Evolutionary conservation across 1,139 yeast genomes (phyloP).

Genomic region (Pichia sp.): DNA sequence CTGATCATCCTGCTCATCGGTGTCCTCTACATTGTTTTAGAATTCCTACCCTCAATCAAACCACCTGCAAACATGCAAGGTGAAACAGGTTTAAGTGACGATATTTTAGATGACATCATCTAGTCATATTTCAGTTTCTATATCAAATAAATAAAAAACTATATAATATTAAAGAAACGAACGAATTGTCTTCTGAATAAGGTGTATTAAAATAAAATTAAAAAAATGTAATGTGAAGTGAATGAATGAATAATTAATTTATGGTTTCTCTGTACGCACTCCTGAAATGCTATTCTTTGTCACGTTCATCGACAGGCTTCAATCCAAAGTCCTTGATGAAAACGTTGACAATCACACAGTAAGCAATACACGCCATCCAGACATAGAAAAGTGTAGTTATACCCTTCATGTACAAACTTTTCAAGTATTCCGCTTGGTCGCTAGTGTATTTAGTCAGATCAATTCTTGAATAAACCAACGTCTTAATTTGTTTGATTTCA

Average conservation of each 20-base stretch:
- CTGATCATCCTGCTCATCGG: conserved; percentile 59
- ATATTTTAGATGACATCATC: conserved; percentile 37
- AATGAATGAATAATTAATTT: too few relatives aligned
- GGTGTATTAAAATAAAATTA: too few relatives aligned
- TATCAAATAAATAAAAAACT: too few relatives aligned
- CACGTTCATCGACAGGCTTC: conserved; percentile 4
- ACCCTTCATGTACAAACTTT: conserved; percentile 1
- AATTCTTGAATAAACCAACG: not conserved
- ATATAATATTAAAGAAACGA: too few relatives aligned
- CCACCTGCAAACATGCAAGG: conserved; percentile 73
- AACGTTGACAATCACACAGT: conserved; percentile 1
- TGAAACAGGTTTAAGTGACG: conserved; percentile 41
- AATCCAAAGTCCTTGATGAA: conserved; percentile 6
- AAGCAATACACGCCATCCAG: conserved; percentile 9
- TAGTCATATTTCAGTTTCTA: too few relatives aligned
- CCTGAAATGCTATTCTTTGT: not conserved
- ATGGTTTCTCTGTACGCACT: too few relatives aligned
- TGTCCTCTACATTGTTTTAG: conserved; percentile 55
- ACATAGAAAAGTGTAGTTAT: conserved; percentile 4
- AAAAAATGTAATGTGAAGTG: too few relatives aligned
- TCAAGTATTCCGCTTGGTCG: conserved; percentile 1
- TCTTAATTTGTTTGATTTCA: not conserved
- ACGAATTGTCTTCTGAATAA: too few relatives aligned
- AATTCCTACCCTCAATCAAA: conserved; percentile 67
- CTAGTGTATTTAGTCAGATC: not conserved